Conservation (phyloP, 202 grass and related monocot species). For the Saccharum hybrid region DNA sequence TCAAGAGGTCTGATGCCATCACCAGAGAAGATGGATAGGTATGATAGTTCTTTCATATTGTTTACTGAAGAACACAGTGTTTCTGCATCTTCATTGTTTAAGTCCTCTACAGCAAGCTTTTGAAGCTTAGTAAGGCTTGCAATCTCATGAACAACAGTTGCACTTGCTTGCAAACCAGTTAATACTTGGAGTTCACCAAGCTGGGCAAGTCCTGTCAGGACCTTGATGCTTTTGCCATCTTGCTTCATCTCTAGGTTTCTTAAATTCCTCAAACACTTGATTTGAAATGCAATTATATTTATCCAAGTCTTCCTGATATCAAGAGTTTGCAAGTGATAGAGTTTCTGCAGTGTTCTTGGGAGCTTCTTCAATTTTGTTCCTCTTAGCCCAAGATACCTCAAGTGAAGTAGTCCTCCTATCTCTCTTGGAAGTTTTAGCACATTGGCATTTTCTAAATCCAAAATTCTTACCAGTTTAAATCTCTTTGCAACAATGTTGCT, state of each 20-base stretch:
- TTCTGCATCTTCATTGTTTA: slow-evolving; percentile 41
- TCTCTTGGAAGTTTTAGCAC: slow-evolving; percentile 46
- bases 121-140: slow-evolving; percentile 44
- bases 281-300: slow-evolving; percentile 45
- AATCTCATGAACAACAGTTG: slow-evolving; percentile 32
- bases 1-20: slow-evolving; percentile 41
- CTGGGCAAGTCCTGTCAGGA: slow-evolving; percentile 36
- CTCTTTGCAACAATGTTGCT: slow-evolving; percentile 29
- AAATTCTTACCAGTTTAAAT: slow-evolving; percentile 48
- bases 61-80: slow-evolving; percentile 43
- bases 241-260: slow-evolving; percentile 58
- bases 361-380: slow-evolving; percentile 55
- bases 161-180: slow-evolving; percentile 50
- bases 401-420: slow-evolving; percentile 49
- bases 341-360: slow-evolving; percentile 44
- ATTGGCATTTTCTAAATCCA: slow-evolving; percentile 53
- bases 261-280: slow-evolving; percentile 46
- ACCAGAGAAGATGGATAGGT: slow-evolving; percentile 43
- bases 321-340: slow-evolving; percentile 54
- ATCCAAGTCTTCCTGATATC: slow-evolving; percentile 51
- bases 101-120: slow-evolving; percentile 50
- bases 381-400: slow-evolving; percentile 55
- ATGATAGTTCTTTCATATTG: slow-evolving; percentile 47
- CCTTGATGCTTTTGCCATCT: slow-evolving; percentile 45
- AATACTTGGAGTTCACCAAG: slow-evolving; percentile 44